Percentiles rank a stretch among this genome's conserved stretches.
These are phyloP conservation scores for Phytopythium mirpurense DNA, from an alignment of 352 stramenopile species.

Conservation along the genomic window DNA sequence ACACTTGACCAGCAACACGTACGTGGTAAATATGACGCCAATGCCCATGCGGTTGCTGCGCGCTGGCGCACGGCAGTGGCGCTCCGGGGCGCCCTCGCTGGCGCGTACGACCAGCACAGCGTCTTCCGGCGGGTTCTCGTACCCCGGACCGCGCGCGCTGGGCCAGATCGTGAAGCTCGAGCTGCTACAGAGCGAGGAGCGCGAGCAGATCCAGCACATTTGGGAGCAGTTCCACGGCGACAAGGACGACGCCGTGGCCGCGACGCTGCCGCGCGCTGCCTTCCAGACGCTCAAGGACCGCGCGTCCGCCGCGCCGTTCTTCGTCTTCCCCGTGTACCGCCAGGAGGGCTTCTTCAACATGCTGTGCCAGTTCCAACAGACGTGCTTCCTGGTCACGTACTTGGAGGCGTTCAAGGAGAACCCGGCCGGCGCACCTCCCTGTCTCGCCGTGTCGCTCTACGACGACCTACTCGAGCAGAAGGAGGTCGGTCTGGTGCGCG, in stretches of 20 bases:
- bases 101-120: slow-evolving; percentile 10
- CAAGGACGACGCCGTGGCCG: slow-evolving; percentile 71
- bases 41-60: slow-evolving; percentile 1
- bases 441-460: slow-evolving; percentile 77
- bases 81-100: neutral
- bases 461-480: slow-evolving; percentile 73
- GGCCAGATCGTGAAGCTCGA: slow-evolving; percentile 84
- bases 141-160: slow-evolving; percentile 68
- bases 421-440: slow-evolving; percentile 63
- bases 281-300: slow-evolving; percentile 48
- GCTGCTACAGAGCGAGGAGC: slow-evolving; percentile 62
- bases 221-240: slow-evolving; percentile 77
- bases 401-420: slow-evolving; percentile 88
- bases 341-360: slow-evolving; percentile 87
- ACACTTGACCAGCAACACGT: neutral
- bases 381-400: slow-evolving; percentile 84
- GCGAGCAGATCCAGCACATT: slow-evolving; percentile 54
- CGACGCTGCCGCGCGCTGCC: slow-evolving; percentile 26
- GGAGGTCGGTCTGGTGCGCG: slow-evolving; percentile 63
- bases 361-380: slow-evolving; percentile 87
- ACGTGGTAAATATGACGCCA: neutral
- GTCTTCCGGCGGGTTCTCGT: slow-evolving; percentile 60
- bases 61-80: slow-evolving; percentile 1
- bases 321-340: slow-evolving; percentile 81
- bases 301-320: slow-evolving; percentile 54